Percentiles rank a stretch among this genome's conserved stretches.
Conservation (phyloP, 2,329 filamentous ascomycete genomes). For the Pestalotiopsis sp. region DNA sequence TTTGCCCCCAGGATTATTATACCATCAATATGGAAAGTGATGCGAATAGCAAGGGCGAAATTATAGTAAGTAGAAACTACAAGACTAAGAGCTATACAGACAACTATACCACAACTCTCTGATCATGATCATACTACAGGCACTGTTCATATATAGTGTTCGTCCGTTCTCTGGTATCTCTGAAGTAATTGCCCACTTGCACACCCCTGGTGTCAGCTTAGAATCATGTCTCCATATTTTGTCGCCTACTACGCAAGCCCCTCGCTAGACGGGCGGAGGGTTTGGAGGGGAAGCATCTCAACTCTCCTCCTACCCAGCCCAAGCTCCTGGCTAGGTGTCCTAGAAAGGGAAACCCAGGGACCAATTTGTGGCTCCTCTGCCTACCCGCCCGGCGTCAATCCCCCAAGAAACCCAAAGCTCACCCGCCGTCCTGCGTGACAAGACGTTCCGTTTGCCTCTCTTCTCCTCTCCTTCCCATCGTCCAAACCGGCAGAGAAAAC, state of each 20-base stretch:
- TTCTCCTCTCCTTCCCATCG: conserved; percentile 27
- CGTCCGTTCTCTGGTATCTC: no score
- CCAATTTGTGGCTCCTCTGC: conserved; percentile 5
- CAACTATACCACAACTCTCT: no score
- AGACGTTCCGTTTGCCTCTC: conserved; percentile 17
- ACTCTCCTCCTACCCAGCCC: not conserved
- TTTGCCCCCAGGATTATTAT: no score
- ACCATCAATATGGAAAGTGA: no score
- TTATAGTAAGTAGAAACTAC: no score
- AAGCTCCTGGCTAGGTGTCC: not conserved
- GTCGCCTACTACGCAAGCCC: not conserved
- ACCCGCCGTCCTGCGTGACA: conserved; percentile 11
- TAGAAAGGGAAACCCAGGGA: not conserved
- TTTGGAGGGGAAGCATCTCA: not conserved
- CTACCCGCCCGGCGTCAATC: conserved; percentile 6
- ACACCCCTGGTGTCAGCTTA: not conserved
- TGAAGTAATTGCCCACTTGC: no score
- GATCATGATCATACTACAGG: no score
- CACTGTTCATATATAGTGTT: no score
- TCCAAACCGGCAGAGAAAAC: conserved; percentile 37
- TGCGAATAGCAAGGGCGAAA: no score
- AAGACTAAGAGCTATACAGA: no score
- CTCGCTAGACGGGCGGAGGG: not conserved
- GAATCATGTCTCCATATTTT: not conserved
- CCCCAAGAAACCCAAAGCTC: conserved; percentile 4